Base-by-base conservation (phyloP, 2,329 filamentous ascomycete species). In the Lasiodiplodia theobromae region DNA sequence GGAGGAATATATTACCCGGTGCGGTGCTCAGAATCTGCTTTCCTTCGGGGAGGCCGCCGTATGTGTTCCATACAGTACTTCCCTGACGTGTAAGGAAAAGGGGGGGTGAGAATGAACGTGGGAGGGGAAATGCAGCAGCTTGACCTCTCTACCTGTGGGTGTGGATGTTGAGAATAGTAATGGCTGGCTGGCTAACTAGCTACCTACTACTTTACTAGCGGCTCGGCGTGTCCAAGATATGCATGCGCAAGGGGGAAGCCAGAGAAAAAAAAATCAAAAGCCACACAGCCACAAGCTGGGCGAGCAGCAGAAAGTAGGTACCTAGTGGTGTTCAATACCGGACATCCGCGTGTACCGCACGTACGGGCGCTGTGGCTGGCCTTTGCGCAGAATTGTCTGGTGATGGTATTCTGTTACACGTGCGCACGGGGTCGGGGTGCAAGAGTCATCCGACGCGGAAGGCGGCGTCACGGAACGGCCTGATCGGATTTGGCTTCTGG, bases 401-500 rank as follows among this genome's bases (percentile, higher is more conserved):
- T 47, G 44, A 47, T 47, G 44, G 44, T 47, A 47, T 11, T 47
- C 44, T n/a, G 44, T 47, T n/a, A 47, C 18, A 47, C 44, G 44
- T 47, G 44, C 40, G n/a, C 44, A 47, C 44, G 18, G 44, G n/a
- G n/a, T 47, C 44, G 44, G 44, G n/a, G 44, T n/a, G 44, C 44
- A 47, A 16, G 44, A 47, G 44, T 47, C 44, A 21, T 47, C 44
- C 44, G 44, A 47, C 44, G n/a, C 18, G 44, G n/a, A 47, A 21
- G 18, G 44, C n/a, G n/a, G n/a, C 18, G 51, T 23, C 44, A 8
- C 44, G 44, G 44, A n/a, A 47, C 44, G 44, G 14, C 23, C 51
- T 53, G 51, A 53, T 53, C 44, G 44, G 44, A 47, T 47, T 47
- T 47, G 44, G 44, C 44, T 21, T 34, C 18, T 47, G 44, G 44